Conservation (phyloP, 352 stramenopile species). For the Bremia lactucae region DNA sequence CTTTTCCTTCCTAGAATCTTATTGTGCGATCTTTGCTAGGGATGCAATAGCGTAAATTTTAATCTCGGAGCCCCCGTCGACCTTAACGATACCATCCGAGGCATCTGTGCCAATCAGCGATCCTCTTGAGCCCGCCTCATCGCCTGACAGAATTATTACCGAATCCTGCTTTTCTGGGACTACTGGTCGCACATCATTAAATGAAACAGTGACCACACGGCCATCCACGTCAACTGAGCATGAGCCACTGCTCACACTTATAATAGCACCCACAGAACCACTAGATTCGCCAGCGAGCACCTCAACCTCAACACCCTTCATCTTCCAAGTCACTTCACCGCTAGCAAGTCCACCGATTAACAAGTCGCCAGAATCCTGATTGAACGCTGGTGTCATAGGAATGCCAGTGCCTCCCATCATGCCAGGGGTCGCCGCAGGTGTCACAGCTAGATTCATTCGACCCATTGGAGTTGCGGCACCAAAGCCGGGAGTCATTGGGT, state of each 20-base stretch:
- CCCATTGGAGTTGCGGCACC: slow-evolving; percentile 72
- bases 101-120: slow-evolving; percentile 82
- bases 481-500: slow-evolving; percentile 80
- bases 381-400: slow-evolving; percentile 71
- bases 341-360: slow-evolving; percentile 21
- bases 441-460: slow-evolving; percentile 54
- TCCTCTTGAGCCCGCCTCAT: slow-evolving; percentile 75
- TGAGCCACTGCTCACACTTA: slow-evolving; percentile 50
- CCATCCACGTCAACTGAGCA: slow-evolving; percentile 78
- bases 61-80: slow-evolving; percentile 81
- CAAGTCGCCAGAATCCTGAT: slow-evolving; percentile 35
- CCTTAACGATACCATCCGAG: slow-evolving; percentile 83
- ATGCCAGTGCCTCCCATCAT: slow-evolving; percentile 55
- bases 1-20: slow-evolving; percentile 31
- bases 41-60: slow-evolving; percentile 82
- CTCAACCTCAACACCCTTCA: slow-evolving; percentile 80
- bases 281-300: slow-evolving; percentile 56
- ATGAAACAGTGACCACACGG: slow-evolving; percentile 46
- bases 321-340: slow-evolving; percentile 81
- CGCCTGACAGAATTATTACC: slow-evolving; percentile 78
- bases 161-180: slow-evolving; percentile 82
- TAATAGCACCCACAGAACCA: slow-evolving; percentile 66
- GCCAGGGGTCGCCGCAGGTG: slow-evolving; percentile 58
- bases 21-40: slow-evolving; percentile 78
- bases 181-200: slow-evolving; percentile 64